A percentile compares a stretch with the other conserved stretches of the same genome.
Conservation (phyloP, 306 rosid species). For the Rubus parviflorus region DNA sequence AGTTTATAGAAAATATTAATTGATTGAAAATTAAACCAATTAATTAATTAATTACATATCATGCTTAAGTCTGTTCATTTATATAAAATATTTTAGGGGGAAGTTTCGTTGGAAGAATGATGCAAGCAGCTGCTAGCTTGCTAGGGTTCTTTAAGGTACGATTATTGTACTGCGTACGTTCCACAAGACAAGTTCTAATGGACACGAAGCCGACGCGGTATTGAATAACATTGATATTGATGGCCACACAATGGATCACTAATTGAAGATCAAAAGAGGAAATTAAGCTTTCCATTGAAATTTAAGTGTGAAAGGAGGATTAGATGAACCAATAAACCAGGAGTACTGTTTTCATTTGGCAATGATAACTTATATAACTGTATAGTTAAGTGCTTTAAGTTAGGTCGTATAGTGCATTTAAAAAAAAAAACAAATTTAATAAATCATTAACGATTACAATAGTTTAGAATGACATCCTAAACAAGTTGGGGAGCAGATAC, state of each 20-base stretch:
- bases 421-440: too few relatives aligned
- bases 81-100: not conserved
- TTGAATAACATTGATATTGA: not conserved
- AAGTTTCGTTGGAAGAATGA: constrained; percentile 3
- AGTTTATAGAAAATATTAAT: not conserved
- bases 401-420: not conserved
- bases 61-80: not conserved
- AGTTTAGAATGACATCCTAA: too few relatives aligned
- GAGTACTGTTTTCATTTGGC: not conserved
- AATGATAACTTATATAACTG: not conserved
- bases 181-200: constrained; percentile 1
- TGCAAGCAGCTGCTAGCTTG: not conserved
- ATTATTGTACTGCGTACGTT: not conserved
- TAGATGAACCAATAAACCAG: not conserved
- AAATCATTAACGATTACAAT: too few relatives aligned
- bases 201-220: constrained; percentile 11
- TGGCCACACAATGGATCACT: constrained; percentile 8
- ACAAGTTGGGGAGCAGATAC: too few relatives aligned
- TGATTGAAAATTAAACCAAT: not conserved
- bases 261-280: not conserved
- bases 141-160: not conserved
- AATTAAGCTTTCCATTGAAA: not conserved
- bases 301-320: not conserved
- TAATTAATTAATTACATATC: not conserved
- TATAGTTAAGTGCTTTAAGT: not conserved